Conservation (phyloP, 2,329 filamentous ascomycete genomes). For the Diaporthe citrichinensis region DNA sequence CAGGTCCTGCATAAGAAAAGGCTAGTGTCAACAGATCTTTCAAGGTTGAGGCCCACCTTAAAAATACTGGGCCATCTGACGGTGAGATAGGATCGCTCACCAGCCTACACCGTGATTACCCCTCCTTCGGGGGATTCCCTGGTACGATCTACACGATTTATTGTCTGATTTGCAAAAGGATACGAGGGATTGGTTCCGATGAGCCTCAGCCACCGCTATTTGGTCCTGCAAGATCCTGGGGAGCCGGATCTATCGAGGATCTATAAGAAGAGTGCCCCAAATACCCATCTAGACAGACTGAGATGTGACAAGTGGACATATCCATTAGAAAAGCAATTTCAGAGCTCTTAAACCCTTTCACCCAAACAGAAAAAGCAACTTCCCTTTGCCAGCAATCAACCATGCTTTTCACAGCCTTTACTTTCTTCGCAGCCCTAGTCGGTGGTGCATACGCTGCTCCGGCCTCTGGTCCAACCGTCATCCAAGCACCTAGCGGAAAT, state of each 20-base stretch:
- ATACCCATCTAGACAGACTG: no score
- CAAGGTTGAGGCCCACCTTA: background rate
- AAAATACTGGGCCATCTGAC: conserved; percentile 13
- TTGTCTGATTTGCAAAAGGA: conserved; percentile 15
- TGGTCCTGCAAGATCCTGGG: background rate
- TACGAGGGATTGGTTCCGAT: conserved; percentile 14
- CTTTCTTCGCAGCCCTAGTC: background rate
- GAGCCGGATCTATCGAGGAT: background rate
- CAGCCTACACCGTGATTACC: conserved; percentile 20
- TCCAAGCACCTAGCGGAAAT: background rate
- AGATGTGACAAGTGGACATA: background rate
- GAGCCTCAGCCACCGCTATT: conserved; percentile 19
- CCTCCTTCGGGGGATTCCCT: conserved; percentile 11
- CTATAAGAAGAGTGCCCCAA: conserved; percentile 2
- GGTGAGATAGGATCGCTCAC: conserved; percentile 14
- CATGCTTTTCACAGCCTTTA: background rate
- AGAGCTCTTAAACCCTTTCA: background rate
- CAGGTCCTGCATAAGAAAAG: background rate
- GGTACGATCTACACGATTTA: conserved; percentile 4
- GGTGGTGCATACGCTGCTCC: conserved; percentile 9
- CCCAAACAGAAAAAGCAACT: background rate
- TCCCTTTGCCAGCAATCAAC: background rate
- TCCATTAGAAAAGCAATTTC: background rate
- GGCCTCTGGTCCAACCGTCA: background rate
- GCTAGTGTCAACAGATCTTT: background rate